Base-by-base conservation (phyloP, 768 basidiomycete species). In the button mushroom (Agaricus bisporus) region DNA sequence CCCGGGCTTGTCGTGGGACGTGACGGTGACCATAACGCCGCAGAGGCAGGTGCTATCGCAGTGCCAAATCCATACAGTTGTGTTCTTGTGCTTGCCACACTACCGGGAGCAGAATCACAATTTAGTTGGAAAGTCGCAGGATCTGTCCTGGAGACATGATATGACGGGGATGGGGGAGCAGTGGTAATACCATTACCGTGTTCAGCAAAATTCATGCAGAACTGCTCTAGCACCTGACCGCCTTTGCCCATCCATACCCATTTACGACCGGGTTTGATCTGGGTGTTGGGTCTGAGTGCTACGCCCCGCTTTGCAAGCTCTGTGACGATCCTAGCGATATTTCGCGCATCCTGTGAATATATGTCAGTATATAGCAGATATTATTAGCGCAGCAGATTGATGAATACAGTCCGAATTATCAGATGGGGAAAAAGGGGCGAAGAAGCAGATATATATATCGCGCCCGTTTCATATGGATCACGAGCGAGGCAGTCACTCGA, bases 241-340 rank as follows among this genome's bases (percentile, higher is more conserved):
- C 73, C 69, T 61, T 77, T 82, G 61, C 89, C 90, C 91, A 94
- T 93, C 91, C 91, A 93, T 12, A 70, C 70, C 91, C 88, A 94
- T 49, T 85, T 77, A 46, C 80, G 75, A 57, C 77, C 74, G 37
- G 82, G 79, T 62, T 80, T 73, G 60, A 91, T 80, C n/a, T 72
- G 58, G 7, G 82, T 82, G 62, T 95, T 97, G 18, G 91, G 82
- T 56, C 81, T 75, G 57, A 98, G 73, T 54, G 75, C 70, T 29
- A 87, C 72, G 26, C 85, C 84, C 50, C 81, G 78, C 51, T 79
- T 69, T 11, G 85, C 85, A n/a, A 98, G 80, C 61, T 91, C 88
- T 47, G 80, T 70, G 38, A 95, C 65, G 56, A 99, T 83, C 32
- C 89, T 82, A 10, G 89, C 78, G 53, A 98, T 81, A 67, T 99